Percentiles rank a stretch among this genome's conserved stretches.
Evolutionary conservation across 2,329 filamentous ascomycete species (phyloP).

Genomic region (Fusarium anthophilum): DNA sequence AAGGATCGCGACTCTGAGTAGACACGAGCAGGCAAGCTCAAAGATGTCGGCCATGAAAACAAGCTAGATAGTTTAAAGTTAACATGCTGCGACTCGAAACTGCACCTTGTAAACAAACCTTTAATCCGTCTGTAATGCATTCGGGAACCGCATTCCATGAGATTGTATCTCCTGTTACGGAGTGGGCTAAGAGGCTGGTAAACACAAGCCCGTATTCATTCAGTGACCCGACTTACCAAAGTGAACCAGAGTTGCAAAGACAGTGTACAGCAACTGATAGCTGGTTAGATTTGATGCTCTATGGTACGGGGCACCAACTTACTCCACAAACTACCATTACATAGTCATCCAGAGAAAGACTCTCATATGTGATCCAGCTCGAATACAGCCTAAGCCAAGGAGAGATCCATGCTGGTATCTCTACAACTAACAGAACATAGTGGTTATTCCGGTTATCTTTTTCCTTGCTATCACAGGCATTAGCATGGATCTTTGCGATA

Average conservation of each 20-base stretch:
- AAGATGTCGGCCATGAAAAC: slow-evolving; percentile 46
- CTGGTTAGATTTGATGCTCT: background rate
- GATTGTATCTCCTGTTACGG: background rate
- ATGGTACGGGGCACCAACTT: slow-evolving; percentile 1
- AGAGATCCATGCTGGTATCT: slow-evolving; percentile 47
- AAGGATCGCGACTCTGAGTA: slow-evolving; percentile 53
- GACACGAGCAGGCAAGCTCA: slow-evolving; percentile 50
- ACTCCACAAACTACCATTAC: slow-evolving; percentile 50
- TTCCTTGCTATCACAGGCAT: slow-evolving; percentile 45
- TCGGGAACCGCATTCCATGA: slow-evolving; percentile 2
- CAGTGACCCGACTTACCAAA: background rate
- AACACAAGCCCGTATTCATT: background rate
- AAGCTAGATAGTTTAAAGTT: slow-evolving; percentile 33
- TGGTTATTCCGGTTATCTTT: slow-evolving; percentile 47
- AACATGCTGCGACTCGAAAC: background rate
- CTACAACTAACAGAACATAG: slow-evolving; percentile 49
- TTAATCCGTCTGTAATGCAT: slow-evolving; percentile 20
- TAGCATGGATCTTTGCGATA: slow-evolving; percentile 45
- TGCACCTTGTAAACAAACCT: background rate
- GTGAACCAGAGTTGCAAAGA: slow-evolving; percentile 23
- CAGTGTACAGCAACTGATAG: slow-evolving; percentile 37
- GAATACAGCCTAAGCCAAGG: slow-evolving; percentile 51
- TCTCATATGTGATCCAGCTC: slow-evolving; percentile 45
- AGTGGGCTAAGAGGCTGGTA: slow-evolving; percentile 17
- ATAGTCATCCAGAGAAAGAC: slow-evolving; percentile 52